Base-by-base conservation (phyloP, 2,329 filamentous ascomycete genomes). In the Rutstroemia sp. region DNA sequence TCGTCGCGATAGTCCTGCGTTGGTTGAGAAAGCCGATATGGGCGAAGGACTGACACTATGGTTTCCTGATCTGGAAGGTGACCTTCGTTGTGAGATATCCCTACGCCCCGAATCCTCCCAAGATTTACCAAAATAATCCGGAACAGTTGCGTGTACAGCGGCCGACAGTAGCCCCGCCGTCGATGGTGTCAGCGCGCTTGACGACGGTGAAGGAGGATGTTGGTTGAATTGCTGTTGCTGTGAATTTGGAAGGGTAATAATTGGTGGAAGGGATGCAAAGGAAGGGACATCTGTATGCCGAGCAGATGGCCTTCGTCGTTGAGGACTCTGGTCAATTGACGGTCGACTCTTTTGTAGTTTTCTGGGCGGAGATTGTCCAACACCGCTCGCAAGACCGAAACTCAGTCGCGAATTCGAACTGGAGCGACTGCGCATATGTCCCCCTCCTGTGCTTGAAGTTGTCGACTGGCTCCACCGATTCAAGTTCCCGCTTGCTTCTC, bases 401-500 rank as follows among this genome's bases (percentile, higher is more conserved):
- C 45, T 57, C 19, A 53, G 38, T 30, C 37, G 55, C 38, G 55
- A 57, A 34, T 49, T 37, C 14, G 55, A 57, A 34, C 54, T 57
- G 19, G 55, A 57, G 5, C 55, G 49, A 37, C 55, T 57, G n/a
- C 50, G 49, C 18, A 25, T 57, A 52, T 48, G 55, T 37, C 42
- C 19, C 3, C 21, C 49, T 41, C 72, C 69, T 61, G 71, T 74
- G 58, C 75, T 80, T 44, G 78, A 80, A 8, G 71, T 67, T 51
- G 78, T 79, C 14, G 79, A 81, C 19, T 73, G 70, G 44, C 78
- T 80, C 77, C 77, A 79, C 65, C 77, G 75, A 65, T 80, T 77
- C 59, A 77, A 71, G 60, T 75, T 76, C 66, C 74, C 75, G 42
- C 76, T 72, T 46, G 72, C 70, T 56, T 79, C 76, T 48, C 21